phyloP scores from a whole-genome alignment of 2,329 filamentous ascomycete species.

The Phialemonium atrogriseum region DNA sequence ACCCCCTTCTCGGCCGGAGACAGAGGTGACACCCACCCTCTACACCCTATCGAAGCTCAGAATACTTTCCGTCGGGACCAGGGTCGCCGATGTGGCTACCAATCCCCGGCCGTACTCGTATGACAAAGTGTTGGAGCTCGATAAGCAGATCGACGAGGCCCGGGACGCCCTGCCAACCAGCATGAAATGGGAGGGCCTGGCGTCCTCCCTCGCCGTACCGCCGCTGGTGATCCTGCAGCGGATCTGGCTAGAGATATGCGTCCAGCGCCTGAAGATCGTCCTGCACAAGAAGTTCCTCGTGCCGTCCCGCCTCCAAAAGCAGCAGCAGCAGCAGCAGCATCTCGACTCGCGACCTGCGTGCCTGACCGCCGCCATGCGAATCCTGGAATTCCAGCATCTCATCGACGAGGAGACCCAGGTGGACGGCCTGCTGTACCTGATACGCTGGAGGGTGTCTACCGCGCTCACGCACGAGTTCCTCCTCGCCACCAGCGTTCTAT shows the following conservation, averaged over 20 bases:
- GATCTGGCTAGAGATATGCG: slow-evolving; percentile 1
- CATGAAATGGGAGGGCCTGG: neutral
- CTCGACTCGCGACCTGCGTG: neutral
- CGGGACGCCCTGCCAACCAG: neutral
- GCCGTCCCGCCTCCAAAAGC: no score
- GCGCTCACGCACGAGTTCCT: slow-evolving; percentile 1
- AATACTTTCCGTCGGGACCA: neutral
- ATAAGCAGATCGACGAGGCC: neutral
- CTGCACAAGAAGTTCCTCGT: no score
- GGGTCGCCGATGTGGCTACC: slow-evolving; percentile 1
- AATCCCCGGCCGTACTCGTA: slow-evolving; percentile 1
- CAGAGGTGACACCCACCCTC: neutral
- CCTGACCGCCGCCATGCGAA: neutral
- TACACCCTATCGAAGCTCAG: neutral
- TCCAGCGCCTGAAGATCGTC: neutral
- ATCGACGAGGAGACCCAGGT: slow-evolving; percentile 1
- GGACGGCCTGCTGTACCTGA: neutral
- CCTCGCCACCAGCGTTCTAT: slow-evolving; percentile 1
- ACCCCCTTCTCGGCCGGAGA: neutral
- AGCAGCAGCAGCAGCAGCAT: neutral
- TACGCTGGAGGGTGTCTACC: slow-evolving; percentile 1
- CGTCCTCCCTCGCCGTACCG: neutral
- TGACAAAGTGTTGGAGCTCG: neutral
- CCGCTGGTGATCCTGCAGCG: neutral
- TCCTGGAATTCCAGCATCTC: neutral